phyloP scores from a whole-genome alignment of 2,329 filamentous ascomycete species.

The Ascochyta clinopodiicola region DNA sequence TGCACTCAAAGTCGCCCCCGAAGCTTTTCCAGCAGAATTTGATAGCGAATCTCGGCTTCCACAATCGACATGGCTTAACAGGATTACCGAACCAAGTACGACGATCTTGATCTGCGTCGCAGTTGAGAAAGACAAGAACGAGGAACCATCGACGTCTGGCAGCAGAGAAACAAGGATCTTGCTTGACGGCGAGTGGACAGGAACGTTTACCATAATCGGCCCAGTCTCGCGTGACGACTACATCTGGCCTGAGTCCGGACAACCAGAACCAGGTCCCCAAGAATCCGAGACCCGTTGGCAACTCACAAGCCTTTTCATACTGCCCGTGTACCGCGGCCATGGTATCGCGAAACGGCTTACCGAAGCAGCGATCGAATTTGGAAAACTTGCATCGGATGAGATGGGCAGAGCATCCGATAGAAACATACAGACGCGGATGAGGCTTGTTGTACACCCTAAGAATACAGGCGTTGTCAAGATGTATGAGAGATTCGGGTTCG shows the following conservation, averaged over 20 bases:
- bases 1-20: neutral
- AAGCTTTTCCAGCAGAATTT: slow-evolving; percentile 1
- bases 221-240: slow-evolving; percentile 2
- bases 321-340: slow-evolving; percentile 1
- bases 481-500: slow-evolving; percentile 10
- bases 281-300: slow-evolving; percentile 6
- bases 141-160: neutral
- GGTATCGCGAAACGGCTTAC: slow-evolving; percentile 7
- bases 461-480: slow-evolving; percentile 10
- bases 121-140: neutral
- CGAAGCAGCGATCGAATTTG: slow-evolving; percentile 2
- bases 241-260: slow-evolving; percentile 1
- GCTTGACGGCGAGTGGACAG: slow-evolving; percentile 6
- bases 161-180: neutral
- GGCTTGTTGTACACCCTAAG: slow-evolving; percentile 10
- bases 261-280: slow-evolving; percentile 4
- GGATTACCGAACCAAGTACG: slow-evolving; percentile 1
- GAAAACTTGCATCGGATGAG: neutral
- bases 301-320: slow-evolving; percentile 9
- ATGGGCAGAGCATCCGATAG: neutral
- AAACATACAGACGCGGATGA: neutral
- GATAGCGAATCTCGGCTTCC: slow-evolving; percentile 1
- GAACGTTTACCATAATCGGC: slow-evolving; percentile 12
- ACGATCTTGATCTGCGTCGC: slow-evolving; percentile 6
- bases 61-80: slow-evolving; percentile 3